phyloP scores from a whole-genome alignment of 129 eudicot species.

The Sambucus nigra region DNA sequence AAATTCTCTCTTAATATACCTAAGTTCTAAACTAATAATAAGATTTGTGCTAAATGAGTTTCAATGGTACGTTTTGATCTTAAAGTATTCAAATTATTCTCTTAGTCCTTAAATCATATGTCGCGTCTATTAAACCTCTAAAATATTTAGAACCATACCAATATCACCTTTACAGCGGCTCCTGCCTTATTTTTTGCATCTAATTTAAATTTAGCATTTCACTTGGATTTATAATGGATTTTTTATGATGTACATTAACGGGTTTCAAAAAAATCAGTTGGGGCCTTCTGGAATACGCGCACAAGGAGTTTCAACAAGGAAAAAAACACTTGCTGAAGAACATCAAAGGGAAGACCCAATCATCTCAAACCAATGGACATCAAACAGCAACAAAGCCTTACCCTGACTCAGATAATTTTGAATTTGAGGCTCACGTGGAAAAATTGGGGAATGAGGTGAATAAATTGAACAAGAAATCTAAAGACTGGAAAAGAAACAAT shows the following conservation, averaged over 20 bases:
- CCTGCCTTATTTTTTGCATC: no score
- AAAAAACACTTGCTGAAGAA: slow-evolving; percentile 17
- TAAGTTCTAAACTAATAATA: no score
- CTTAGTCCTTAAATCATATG: no score
- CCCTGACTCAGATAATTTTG: background rate
- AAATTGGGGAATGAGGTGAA: background rate
- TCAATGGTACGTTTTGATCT: no score
- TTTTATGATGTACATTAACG: background rate
- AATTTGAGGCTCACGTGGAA: background rate
- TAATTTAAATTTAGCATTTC: no score
- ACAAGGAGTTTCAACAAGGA: slow-evolving; percentile 18
- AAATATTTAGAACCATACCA: no score
- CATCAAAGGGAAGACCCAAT: slow-evolving; percentile 21
- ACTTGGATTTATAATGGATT: no score
- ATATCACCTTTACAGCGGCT: no score
- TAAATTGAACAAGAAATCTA: slow-evolving; percentile 2
- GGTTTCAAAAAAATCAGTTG: slow-evolving; percentile 27
- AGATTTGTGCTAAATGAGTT: no score
- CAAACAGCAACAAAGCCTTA: background rate
- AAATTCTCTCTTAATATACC: no score
- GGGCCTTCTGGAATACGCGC: slow-evolving; percentile 22
- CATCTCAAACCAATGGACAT: background rate
- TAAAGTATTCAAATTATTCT: no score
- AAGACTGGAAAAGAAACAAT: slow-evolving; percentile 8
- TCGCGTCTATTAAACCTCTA: no score